Evolutionary conservation across 1,284 basidiomycete species (phyloP).

Genomic region (Exsudoporus floridanus): DNA sequence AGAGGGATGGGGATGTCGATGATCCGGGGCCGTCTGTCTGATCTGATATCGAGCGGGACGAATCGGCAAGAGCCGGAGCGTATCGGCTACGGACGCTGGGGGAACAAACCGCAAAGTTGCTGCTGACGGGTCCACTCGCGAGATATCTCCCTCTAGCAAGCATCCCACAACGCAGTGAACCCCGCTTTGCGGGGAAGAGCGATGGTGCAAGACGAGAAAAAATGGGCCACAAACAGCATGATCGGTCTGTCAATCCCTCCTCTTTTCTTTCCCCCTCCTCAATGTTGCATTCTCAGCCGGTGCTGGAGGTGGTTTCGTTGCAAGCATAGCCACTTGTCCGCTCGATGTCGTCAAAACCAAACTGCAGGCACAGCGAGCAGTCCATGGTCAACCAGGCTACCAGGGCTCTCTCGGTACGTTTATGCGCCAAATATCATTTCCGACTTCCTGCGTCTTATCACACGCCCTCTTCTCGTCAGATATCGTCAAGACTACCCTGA

Average conservation of each 20-base stretch:
- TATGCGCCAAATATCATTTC: slow-evolving; percentile 4
- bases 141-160: neutral
- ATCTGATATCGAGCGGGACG: slow-evolving; percentile 4
- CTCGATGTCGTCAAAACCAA: slow-evolving; percentile 98
- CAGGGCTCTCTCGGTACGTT: slow-evolving; percentile 72
- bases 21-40: neutral
- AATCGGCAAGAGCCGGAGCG: slow-evolving; percentile 23
- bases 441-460: slow-evolving; percentile 15
- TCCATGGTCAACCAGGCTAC: slow-evolving; percentile 68
- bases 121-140: neutral
- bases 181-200: slow-evolving; percentile 61
- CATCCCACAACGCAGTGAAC: slow-evolving; percentile 34
- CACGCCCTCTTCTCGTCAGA: slow-evolving; percentile 42
- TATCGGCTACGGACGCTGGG: neutral
- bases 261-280: neutral
- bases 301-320: slow-evolving; percentile 85
- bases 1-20: neutral
- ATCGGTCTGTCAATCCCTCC: slow-evolving; percentile 47
- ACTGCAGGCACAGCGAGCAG: slow-evolving; percentile 83
- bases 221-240: slow-evolving; percentile 76
- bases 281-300: slow-evolving; percentile 56
- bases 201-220: slow-evolving; percentile 56
- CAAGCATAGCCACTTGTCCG: slow-evolving; percentile 93
- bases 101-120: neutral
- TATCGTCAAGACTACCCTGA: slow-evolving; percentile 70